These are phyloP conservation scores for Lasiodiplodia citricola DNA, from an alignment of 2,329 filamentous ascomycete genomes.

Conservation along the genomic window DNA sequence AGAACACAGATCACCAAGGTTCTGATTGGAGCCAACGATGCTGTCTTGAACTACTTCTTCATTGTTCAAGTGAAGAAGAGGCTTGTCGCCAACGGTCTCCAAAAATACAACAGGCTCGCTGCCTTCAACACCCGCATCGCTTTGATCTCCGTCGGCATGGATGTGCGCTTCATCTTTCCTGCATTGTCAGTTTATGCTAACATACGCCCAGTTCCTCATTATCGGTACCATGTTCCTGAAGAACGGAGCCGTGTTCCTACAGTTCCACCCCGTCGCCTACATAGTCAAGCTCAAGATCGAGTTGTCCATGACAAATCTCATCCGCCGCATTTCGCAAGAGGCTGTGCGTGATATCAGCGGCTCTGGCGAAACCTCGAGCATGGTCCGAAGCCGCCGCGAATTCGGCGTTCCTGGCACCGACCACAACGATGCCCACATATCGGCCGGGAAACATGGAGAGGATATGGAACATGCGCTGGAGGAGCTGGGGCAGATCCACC, in stretches of 20 bases:
- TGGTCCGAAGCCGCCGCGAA: neutral
- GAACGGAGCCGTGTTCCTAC: conserved; percentile 34
- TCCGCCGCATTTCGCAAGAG: conserved; percentile 33
- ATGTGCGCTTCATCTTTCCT: conserved; percentile 27
- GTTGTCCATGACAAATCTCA: conserved; percentile 51
- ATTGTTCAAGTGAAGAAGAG: conserved; percentile 35
- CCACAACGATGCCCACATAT: neutral
- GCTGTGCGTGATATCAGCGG: neutral
- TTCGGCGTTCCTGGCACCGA: neutral
- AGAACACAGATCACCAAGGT: conserved; percentile 32
- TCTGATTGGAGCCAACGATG: conserved; percentile 35
- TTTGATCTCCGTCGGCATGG: conserved; percentile 35
- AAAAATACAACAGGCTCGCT: conserved; percentile 36
- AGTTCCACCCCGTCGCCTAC: conserved; percentile 51
- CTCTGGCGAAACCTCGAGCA: neutral
- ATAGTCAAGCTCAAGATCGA: conserved; percentile 53
- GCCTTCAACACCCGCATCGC: conserved; percentile 37
- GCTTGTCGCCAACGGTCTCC: conserved; percentile 35
- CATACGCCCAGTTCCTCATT: conserved; percentile 16
- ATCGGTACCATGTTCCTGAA: conserved; percentile 24
- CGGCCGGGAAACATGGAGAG: neutral
- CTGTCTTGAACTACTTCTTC: conserved; percentile 36
- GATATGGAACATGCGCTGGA: neutral
- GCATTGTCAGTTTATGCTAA: neutral
- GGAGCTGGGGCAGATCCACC: neutral